A percentile compares a stretch with the other conserved stretches of the same genome.
Conservation (phyloP, 768 basidiomycete species). For the Tulasnella sp. region DNA sequence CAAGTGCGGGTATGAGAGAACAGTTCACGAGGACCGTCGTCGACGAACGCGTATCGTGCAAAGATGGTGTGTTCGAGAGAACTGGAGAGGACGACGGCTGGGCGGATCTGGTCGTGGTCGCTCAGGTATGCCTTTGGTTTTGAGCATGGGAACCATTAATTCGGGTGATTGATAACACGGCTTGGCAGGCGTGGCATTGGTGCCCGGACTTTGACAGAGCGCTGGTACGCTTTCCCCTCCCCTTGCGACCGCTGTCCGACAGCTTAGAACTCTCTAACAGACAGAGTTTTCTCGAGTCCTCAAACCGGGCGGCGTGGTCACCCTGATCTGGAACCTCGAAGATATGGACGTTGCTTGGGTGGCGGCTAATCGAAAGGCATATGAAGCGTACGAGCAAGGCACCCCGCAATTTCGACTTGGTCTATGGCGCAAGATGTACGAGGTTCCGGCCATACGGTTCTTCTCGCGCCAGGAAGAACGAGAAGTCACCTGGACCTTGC, state of each 20-base stretch:
- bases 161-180: constrained; percentile 4
- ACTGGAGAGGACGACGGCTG: constrained; percentile 55
- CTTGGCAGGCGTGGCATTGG: constrained; percentile 83
- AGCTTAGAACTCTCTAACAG: constrained; percentile 20
- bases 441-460: constrained; percentile 60
- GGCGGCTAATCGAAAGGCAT: constrained; percentile 56
- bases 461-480: constrained; percentile 47
- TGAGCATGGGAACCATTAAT: not conserved
- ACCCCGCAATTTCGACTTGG: constrained; percentile 76
- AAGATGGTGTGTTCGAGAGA: constrained; percentile 63
- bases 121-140: constrained; percentile 45
- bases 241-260: not conserved
- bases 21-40: constrained; percentile 47
- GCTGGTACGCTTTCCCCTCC: constrained; percentile 31
- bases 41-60: constrained; percentile 46
- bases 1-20: constrained; percentile 74
- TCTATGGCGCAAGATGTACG: constrained; percentile 65
- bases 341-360: constrained; percentile 69
- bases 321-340: constrained; percentile 87
- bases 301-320: constrained; percentile 62
- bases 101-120: constrained; percentile 73
- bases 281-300: constrained; percentile 73
- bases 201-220: constrained; percentile 71
- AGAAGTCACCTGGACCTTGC: constrained; percentile 45
- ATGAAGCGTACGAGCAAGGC: constrained; percentile 59